Conservation (phyloP, 495 filamentous ascomycete genomes). For the Annulohypoxylon stygium region DNA sequence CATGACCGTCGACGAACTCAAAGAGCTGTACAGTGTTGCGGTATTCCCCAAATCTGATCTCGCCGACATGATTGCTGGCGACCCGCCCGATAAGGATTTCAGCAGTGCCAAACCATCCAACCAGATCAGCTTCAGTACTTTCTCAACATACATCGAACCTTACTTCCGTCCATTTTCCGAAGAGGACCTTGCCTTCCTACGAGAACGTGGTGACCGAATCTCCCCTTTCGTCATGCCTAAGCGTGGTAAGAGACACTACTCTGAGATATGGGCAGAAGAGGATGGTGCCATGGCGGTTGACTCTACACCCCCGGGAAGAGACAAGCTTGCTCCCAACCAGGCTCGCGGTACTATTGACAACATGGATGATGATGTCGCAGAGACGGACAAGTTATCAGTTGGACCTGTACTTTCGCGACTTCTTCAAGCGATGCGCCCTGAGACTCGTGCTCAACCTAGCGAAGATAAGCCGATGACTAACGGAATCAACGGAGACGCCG, state of each 20-base stretch:
- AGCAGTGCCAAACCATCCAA: slow-evolving; percentile 93
- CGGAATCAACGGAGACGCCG: slow-evolving; percentile 68
- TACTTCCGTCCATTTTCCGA: slow-evolving; percentile 92
- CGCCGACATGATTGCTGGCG: slow-evolving; percentile 84
- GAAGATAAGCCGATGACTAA: slow-evolving; percentile 70
- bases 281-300: slow-evolving; percentile 82
- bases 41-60: slow-evolving; percentile 85
- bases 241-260: slow-evolving; percentile 86
- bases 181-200: slow-evolving; percentile 93
- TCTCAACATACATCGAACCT: slow-evolving; percentile 87
- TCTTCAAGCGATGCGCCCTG: slow-evolving; percentile 83
- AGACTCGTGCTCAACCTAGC: slow-evolving; percentile 73
- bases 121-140: slow-evolving; percentile 92
- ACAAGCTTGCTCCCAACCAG: slow-evolving; percentile 81
- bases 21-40: slow-evolving; percentile 87
- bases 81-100: slow-evolving; percentile 92
- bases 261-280: slow-evolving; percentile 92
- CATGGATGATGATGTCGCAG: slow-evolving; percentile 84
- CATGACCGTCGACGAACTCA: slow-evolving; percentile 85
- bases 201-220: slow-evolving; percentile 87
- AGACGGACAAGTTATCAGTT: slow-evolving; percentile 90
- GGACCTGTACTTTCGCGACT: slow-evolving; percentile 89
- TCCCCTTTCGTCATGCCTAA: slow-evolving; percentile 87
- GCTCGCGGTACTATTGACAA: slow-evolving; percentile 85
- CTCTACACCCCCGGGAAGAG: slow-evolving; percentile 65